Evolutionary conservation across 148 eudicot species (phyloP).

Genomic region (Chenopodium berlandieri): DNA sequence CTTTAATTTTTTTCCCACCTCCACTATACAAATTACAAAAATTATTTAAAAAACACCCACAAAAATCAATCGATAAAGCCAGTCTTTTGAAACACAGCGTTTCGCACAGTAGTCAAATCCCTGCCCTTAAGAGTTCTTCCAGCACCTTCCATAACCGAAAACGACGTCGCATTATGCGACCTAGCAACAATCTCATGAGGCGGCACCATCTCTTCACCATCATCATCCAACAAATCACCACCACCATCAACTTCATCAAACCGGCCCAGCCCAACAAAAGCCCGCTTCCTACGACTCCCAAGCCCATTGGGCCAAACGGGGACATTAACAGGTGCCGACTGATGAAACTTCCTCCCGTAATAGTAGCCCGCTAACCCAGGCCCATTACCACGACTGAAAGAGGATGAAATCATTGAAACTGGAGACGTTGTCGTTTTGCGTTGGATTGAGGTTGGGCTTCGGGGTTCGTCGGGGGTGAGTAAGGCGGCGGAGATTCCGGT

Average conservation of each 20-base stretch:
- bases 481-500: slow-evolving; percentile 29
- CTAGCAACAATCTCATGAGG: slow-evolving; percentile 79
- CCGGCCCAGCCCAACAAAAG: neutral
- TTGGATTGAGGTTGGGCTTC: slow-evolving; percentile 35
- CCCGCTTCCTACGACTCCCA: neutral
- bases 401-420: slow-evolving; percentile 21
- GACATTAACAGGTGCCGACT: slow-evolving; percentile 70
- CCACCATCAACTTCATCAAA: slow-evolving; percentile 39
- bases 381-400: neutral
- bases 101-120: slow-evolving; percentile 55
- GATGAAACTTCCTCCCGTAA: slow-evolving; percentile 31
- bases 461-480: neutral
- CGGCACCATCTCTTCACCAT: slow-evolving; percentile 49
- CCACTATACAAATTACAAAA: neutral
- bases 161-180: slow-evolving; percentile 47
- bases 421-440: slow-evolving; percentile 41
- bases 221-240: slow-evolving; percentile 20
- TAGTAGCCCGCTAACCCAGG: neutral
- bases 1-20: neutral
- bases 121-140: slow-evolving; percentile 76
- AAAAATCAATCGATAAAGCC: slow-evolving; percentile 55
- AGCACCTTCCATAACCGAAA: slow-evolving; percentile 74
- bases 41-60: neutral
- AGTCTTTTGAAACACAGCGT: slow-evolving; percentile 67
- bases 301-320: slow-evolving; percentile 48